Base-by-base conservation (phyloP, 345 rosid genomes). In the Anastatica hierochuntica region DNA sequence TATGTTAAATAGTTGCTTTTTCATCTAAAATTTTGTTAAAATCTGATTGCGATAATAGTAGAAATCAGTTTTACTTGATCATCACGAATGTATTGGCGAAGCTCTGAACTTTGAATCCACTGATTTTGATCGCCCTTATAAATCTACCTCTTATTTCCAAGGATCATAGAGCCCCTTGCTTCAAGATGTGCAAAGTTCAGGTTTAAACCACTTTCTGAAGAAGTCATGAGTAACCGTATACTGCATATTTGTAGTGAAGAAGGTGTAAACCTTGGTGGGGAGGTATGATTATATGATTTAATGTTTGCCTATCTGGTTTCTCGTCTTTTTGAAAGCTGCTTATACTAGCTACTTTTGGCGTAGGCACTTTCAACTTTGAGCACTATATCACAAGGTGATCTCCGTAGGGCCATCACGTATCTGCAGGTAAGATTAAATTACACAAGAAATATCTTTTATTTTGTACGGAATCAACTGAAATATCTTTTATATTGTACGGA, bases 121-220 rank as follows among this genome's bases (percentile, higher is more conserved):
- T 35, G 33, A 34, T 35, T 35, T 51, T 67, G 44, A 41, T 49
- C 49, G 53, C 30, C n/a, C 37, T 27, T 43, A 12, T 58, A 38
- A 50, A 43, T 45, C 30, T 50, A 14, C 3, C 60, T 65, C 44
- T 45, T 20, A 14, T 64, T 71, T 50, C 43, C 15, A 62, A 88
- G 95, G 83, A 88, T 88, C 67, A 92, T 92, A 62, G 98, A 85
- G 76, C 97, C 98, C 6, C 98, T 92, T 73, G 97, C 97, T 55
- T 88, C 97, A 21, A 88, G 98, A 74, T 92, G 97, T 78, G 98
- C 97, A 4, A 92, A 92, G 81, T 88, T 92, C 78, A 81, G 97
- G 73, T 92, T 92, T 68, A 92, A 85, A 79, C 94, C 97, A 53
- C 95, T 92, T 70, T 71, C 94, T 30, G 94, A 85, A 74, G 98